Percentiles rank a stretch among this genome's conserved stretches.
phyloP scores from a whole-genome alignment of 129 eudicot species.

The Arctium minus region DNA sequence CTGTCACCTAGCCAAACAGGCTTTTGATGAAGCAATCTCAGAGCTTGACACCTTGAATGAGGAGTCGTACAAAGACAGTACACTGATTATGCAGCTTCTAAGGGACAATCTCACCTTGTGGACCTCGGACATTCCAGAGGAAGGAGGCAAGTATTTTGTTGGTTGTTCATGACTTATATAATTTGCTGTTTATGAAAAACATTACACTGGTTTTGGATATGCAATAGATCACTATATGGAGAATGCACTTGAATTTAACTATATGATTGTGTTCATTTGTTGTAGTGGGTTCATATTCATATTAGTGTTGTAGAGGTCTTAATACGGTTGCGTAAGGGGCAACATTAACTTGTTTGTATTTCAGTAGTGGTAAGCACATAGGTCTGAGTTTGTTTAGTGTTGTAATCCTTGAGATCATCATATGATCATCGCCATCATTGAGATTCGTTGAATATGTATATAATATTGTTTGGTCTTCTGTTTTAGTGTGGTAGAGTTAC shows the following conservation, averaged over 20 bases:
- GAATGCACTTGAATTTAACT: not conserved
- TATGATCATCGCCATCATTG: no score
- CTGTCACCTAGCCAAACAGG: slow-evolving; percentile 54
- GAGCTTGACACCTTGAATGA: slow-evolving; percentile 54
- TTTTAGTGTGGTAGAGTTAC: not conserved
- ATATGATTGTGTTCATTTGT: not conserved
- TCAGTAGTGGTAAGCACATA: not conserved
- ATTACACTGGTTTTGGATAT: not conserved
- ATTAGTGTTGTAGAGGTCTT: not conserved
- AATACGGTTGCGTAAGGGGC: not conserved
- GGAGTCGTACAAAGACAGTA: slow-evolving; percentile 57
- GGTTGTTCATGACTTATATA: not conserved
- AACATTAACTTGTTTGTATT: not conserved
- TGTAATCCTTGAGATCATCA: not conserved
- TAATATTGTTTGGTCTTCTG: not conserved
- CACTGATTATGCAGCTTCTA: slow-evolving; percentile 55
- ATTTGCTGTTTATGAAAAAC: not conserved
- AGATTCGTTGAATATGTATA: no score
- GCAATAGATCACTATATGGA: not conserved
- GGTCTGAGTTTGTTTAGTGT: not conserved
- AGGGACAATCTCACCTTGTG: slow-evolving; percentile 61
- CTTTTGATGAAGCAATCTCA: slow-evolving; percentile 58
- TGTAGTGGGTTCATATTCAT: not conserved
- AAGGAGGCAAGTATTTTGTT: slow-evolving; percentile 34
- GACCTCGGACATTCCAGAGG: slow-evolving; percentile 55